Percentiles rank a stretch among this genome's conserved stretches.
Conservation (phyloP, 1,139 yeast species). For the Hansenula sp. region DNA sequence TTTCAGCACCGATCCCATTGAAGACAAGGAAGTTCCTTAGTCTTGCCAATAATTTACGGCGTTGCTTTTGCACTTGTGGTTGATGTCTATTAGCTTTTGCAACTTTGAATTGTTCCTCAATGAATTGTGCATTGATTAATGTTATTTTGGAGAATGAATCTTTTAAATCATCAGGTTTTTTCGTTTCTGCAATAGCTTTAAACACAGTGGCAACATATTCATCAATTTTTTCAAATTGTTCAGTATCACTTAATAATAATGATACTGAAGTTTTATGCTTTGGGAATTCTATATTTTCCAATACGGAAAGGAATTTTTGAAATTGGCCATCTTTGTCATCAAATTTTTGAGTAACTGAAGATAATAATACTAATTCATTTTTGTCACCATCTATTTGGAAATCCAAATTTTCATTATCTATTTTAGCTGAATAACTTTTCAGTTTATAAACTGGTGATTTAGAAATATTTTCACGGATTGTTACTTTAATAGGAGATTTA, state of each 20-base stretch:
- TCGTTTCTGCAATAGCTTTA: neutral
- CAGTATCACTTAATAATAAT: conserved; percentile 11
- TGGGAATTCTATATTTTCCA: conserved; percentile 4
- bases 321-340: conserved; percentile 7
- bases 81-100: conserved; percentile 18
- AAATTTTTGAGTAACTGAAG: conserved; percentile 10
- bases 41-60: conserved; percentile 27
- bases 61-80: conserved; percentile 20
- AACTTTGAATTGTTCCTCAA: conserved; percentile 14
- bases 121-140: conserved; percentile 19
- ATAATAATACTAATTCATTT: conserved; percentile 14
- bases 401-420: conserved; percentile 2
- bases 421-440: conserved; percentile 7
- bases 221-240: conserved; percentile 8
- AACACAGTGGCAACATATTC: conserved; percentile 4
- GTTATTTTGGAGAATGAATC: conserved; percentile 13
- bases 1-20: conserved; percentile 26
- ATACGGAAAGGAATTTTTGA: conserved; percentile 11
- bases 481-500: conserved; percentile 5
- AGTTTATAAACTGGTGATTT: conserved; percentile 1
- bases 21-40: conserved; percentile 28
- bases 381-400: conserved; percentile 4
- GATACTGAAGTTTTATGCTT: conserved; percentile 13
- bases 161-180: conserved; percentile 5
- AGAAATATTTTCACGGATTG: neutral